Conservation (phyloP, 306 rosid genomes). For the Acacia melanoxylon region DNA sequence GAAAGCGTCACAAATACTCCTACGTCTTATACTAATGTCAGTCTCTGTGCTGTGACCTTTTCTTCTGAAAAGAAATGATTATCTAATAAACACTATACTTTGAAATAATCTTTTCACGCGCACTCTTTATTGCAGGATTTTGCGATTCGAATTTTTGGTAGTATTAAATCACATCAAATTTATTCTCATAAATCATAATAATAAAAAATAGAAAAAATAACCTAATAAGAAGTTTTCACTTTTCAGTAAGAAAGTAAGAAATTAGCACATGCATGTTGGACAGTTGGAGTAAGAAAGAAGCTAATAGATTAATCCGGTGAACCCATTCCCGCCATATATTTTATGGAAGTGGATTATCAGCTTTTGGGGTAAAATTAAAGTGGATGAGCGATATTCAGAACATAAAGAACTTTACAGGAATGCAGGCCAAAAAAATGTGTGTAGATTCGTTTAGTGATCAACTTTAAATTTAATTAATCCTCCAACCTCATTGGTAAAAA, state of each 20-base stretch:
- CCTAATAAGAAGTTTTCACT: too few relatives aligned
- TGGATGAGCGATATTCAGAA: neutral
- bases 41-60: neutral
- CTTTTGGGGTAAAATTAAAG: neutral
- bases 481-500: neutral
- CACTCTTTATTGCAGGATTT: neutral
- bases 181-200: too few relatives aligned
- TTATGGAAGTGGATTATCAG: neutral
- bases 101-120: neutral
- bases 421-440: neutral
- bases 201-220: too few relatives aligned
- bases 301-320: neutral
- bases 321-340: neutral
- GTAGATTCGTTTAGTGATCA: neutral
- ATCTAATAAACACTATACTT: neutral
- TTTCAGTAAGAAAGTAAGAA: neutral
- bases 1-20: neutral
- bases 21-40: neutral
- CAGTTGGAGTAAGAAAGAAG: neutral
- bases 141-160: neutral
- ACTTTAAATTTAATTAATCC: neutral
- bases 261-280: neutral
- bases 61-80: constrained; percentile 1
- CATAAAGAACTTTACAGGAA: neutral
- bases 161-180: too few relatives aligned